These are phyloP conservation scores for Hondaea fermentalgiana DNA, from an alignment of 108 stramenopile genomes.

Conservation along the genomic window DNA sequence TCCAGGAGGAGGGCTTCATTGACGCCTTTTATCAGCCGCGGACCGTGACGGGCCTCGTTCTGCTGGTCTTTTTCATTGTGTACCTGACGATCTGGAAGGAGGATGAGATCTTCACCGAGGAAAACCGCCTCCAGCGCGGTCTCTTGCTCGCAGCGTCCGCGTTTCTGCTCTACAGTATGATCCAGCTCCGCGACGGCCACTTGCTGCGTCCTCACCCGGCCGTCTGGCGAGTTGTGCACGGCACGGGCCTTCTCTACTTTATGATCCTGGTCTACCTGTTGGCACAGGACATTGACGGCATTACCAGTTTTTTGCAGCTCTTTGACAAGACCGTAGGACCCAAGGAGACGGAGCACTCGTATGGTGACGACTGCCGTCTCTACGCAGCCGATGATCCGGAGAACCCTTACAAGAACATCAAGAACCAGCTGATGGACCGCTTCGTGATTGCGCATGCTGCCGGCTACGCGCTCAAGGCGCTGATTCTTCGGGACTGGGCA, in stretches of 20 bases:
- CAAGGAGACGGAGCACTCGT: background rate
- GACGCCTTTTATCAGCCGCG: conserved; percentile 13
- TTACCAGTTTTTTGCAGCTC: background rate
- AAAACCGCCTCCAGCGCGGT: background rate
- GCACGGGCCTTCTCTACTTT: conserved; percentile 15
- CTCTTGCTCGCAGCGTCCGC: background rate
- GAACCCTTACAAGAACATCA: background rate
- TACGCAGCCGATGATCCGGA: background rate
- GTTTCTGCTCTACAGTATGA: background rate
- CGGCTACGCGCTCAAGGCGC: background rate
- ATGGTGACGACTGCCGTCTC: conserved; percentile 24
- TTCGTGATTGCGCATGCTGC: conserved; percentile 19
- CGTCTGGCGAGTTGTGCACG: conserved; percentile 17
- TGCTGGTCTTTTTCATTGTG: background rate
- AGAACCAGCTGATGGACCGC: background rate
- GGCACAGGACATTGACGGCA: background rate
- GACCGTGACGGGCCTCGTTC: background rate
- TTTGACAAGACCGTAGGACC: background rate
- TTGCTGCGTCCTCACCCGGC: conserved; percentile 23
- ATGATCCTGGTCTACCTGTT: conserved; percentile 19
- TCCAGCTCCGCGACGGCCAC: conserved; percentile 15
- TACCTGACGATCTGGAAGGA: conserved; percentile 4
- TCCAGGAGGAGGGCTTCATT: conserved; percentile 11
- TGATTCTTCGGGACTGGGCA: conserved; percentile 20
- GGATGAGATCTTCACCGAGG: background rate